A percentile compares a stretch with the other conserved stretches of the same genome.
These are phyloP conservation scores for Barnettozyma populi DNA, from an alignment of 805 yeast genomes.

Conservation along the genomic window DNA sequence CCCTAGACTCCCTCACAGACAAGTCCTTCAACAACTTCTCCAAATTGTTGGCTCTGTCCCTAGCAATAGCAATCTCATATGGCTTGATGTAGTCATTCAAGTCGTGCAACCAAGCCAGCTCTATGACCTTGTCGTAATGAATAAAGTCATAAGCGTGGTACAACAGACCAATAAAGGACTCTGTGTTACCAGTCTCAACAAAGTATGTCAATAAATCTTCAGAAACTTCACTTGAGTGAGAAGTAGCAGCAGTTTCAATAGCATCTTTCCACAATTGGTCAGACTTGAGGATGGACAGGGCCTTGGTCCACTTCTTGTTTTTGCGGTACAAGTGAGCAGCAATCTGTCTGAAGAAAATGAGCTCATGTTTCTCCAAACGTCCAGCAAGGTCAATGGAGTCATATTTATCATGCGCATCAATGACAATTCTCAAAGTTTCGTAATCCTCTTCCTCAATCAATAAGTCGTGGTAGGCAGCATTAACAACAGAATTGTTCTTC, in stretches of 20 bases:
- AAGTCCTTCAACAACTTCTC: constrained; percentile 64
- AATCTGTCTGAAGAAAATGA: constrained; percentile 91
- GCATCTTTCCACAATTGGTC: constrained; percentile 96
- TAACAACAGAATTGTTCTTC: constrained; percentile 86
- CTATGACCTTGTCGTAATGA: constrained; percentile 78
- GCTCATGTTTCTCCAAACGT: constrained; percentile 85
- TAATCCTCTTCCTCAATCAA: constrained; percentile 96
- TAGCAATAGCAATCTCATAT: constrained; percentile 76
- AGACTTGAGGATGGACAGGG: constrained; percentile 79
- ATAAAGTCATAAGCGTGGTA: constrained; percentile 80
- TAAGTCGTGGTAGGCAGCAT: constrained; percentile 91
- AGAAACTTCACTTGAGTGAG: constrained; percentile 74
- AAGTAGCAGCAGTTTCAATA: constrained; percentile 83
- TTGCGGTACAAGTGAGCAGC: constrained; percentile 92
- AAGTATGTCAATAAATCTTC: constrained; percentile 86
- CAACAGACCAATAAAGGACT: constrained; percentile 86
- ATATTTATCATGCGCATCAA: constrained; percentile 85
- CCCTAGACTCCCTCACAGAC: constrained; percentile 60
- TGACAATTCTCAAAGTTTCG: constrained; percentile 79
- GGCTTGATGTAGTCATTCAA: constrained; percentile 87
- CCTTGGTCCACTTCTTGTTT: constrained; percentile 89
- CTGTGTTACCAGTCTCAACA: constrained; percentile 95
- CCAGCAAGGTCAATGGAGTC: constrained; percentile 90
- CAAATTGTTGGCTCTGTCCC: constrained; percentile 68
- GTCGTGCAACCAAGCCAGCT: constrained; percentile 85